These are phyloP conservation scores for Cladosporium velox DNA, from an alignment of 2,329 filamentous ascomycete species.

Conservation along the genomic window DNA sequence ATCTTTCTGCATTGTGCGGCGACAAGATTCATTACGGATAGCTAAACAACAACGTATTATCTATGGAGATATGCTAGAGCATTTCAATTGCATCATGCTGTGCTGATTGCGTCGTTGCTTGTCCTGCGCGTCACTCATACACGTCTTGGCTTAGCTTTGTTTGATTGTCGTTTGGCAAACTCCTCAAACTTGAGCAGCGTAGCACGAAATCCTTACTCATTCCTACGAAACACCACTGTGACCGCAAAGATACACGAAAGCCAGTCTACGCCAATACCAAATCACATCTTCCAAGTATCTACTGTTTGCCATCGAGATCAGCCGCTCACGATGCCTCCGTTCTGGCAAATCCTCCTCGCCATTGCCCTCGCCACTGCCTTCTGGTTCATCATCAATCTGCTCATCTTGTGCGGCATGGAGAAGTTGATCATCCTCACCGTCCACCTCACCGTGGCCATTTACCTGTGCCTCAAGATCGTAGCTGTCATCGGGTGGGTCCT, in stretches of 20 bases:
- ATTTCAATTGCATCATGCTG: not conserved
- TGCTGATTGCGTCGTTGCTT: not conserved
- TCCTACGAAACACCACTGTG: not conserved
- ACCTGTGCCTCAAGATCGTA: not conserved
- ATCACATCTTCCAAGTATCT: not conserved
- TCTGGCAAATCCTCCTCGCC: not conserved
- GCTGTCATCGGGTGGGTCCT: not conserved
- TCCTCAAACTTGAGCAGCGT: not conserved
- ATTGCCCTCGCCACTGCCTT: not conserved
- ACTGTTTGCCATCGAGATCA: not conserved
- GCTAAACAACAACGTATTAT: not conserved
- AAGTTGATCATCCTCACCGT: not conserved
- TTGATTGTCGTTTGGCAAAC: not conserved
- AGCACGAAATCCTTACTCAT: not conserved
- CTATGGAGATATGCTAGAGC: not conserved
- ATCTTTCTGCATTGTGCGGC: not conserved
- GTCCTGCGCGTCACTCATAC: conserved; percentile 1
- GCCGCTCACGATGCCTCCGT: not conserved
- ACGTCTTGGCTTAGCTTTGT: not conserved
- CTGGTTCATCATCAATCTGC: not conserved
- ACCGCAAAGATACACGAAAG: not conserved
- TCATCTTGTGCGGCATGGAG: not conserved
- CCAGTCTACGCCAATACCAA: not conserved
- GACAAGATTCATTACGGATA: not conserved
- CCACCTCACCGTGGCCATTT: not conserved